Base-by-base conservation (phyloP, 345 rosid genomes). In the Nasturtium officinale region DNA sequence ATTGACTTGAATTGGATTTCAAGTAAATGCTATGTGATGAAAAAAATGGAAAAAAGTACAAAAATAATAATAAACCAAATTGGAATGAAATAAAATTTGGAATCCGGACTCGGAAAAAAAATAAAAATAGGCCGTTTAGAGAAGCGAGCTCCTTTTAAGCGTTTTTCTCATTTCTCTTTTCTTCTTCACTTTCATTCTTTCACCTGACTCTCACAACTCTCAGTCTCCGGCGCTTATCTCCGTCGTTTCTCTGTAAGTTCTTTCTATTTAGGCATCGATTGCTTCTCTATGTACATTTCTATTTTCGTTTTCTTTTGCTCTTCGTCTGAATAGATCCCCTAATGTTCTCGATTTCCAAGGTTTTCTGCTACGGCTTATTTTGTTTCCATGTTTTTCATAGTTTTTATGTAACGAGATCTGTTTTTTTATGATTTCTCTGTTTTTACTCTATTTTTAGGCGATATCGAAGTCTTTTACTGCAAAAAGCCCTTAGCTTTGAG, bases 241-340 rank as follows among this genome's bases (percentile, higher is more conserved):
- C 65, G 55, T 55, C 46, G 38, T 45, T 37, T 3, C 60, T 25
- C 76, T 37, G 79, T 76, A 64, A 76, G 79, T 55, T 13, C 12
- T 70, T 26, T 18, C 13, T 26, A 6, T 21, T 0, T 0, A 16
- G 45, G 2, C 46, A 3, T 21, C 26, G 51, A 63, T 54, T 38
- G 58, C 33, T 42, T 16, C 18, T 35, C 9, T 3, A 2, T 29
- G 2, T 46, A n/a, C 42, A 16, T 25, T 33, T 33, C 7, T 40
- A 10, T 61, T 32, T 35, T 76, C 16, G 43, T 54, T 76, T 33
- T 54, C 30, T 40, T 33, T 3, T 59, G n/a, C 32, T 65, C 52
- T 16, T 33, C 45, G 42, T 23, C 46, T 23, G 64, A 18, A 28
- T n/a, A 55, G 26, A 16, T 25, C 17, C 53, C 63, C 63, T 51